Conservation (phyloP, 257 asterid genomes). For the Nicotiana obtusifolia region DNA sequence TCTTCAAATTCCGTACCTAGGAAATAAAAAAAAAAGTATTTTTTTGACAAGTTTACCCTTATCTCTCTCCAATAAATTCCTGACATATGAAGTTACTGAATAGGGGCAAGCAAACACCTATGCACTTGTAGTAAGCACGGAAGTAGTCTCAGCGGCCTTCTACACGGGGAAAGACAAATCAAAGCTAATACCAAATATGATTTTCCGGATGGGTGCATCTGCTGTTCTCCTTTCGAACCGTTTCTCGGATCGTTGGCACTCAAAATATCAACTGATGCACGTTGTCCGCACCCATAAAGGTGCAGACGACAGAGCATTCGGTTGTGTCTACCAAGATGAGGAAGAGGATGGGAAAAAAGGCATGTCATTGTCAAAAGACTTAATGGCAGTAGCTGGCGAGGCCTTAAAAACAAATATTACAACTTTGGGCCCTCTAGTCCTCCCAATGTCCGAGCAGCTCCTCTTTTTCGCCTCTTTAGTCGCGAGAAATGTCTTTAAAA, state of each 20-base stretch:
- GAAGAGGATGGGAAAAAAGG: conserved; percentile 52
- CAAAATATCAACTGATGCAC: conserved; percentile 63
- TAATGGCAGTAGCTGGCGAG: conserved; percentile 51
- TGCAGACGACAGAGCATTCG: not conserved
- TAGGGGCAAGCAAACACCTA: conserved; percentile 16
- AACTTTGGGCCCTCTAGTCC: conserved; percentile 58
- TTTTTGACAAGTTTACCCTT: too few species aligned
- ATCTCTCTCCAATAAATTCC: too few species aligned
- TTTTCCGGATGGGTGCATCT: conserved; percentile 64
- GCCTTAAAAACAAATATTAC: conserved; percentile 71
- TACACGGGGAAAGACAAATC: conserved; percentile 54
- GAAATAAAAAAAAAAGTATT: too few species aligned
- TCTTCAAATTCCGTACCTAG: too few species aligned
- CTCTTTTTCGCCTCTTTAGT: conserved; percentile 46
- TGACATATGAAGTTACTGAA: not conserved
- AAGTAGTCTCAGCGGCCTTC: conserved; percentile 51
- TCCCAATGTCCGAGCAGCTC: conserved; percentile 62
- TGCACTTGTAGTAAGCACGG: conserved; percentile 67
- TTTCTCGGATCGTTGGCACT: conserved; percentile 41
- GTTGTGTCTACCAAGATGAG: conserved; percentile 28
- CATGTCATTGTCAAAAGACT: conserved; percentile 46
- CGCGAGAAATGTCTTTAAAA: conserved; percentile 16
- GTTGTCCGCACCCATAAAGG: conserved; percentile 28
- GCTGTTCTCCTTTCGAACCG: conserved; percentile 58
- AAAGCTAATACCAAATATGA: conserved; percentile 68